These are phyloP conservation scores for Dryadomyces quercus-mongolicae DNA, from an alignment of 2,329 filamentous ascomycete species.

Conservation along the genomic window DNA sequence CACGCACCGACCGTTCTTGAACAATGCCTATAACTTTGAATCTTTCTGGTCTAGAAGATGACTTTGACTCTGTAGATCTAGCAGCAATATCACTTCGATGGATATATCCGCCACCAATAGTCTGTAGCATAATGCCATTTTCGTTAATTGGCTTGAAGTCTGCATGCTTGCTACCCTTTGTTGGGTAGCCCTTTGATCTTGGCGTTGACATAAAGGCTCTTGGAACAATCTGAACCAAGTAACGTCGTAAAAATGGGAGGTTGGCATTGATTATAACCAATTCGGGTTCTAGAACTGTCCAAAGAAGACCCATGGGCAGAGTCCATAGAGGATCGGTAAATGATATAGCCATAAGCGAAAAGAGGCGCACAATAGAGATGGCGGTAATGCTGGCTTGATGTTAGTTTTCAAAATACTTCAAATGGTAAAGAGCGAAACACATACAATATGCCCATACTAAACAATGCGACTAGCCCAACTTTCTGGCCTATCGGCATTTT, in stretches of 20 bases:
- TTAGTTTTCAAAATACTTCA: neutral
- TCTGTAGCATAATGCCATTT: neutral
- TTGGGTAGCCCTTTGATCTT: neutral
- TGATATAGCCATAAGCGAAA: neutral
- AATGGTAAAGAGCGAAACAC: neutral
- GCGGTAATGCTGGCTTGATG: neutral
- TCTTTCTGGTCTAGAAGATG: neutral
- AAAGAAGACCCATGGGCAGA: constrained; percentile 1
- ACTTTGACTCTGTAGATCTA: neutral
- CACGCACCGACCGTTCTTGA: neutral
- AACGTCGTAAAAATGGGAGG: neutral
- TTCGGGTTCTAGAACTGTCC: constrained; percentile 1
- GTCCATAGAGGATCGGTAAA: constrained; percentile 1
- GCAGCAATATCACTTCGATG: neutral
- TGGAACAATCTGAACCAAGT: neutral
- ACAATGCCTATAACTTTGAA: neutral
- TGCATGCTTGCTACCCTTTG: neutral
- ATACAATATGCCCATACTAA: constrained; percentile 1
- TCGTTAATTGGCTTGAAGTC: neutral
- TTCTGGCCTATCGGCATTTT: constrained; percentile 1
- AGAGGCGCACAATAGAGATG: neutral
- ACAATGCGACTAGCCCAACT: neutral
- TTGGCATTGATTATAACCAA: constrained; percentile 1
- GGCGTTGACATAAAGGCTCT: neutral
- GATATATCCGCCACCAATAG: constrained; percentile 1